These are phyloP conservation scores for Striga asiatica DNA, from an alignment of 257 asterid species.

Conservation along the genomic window DNA sequence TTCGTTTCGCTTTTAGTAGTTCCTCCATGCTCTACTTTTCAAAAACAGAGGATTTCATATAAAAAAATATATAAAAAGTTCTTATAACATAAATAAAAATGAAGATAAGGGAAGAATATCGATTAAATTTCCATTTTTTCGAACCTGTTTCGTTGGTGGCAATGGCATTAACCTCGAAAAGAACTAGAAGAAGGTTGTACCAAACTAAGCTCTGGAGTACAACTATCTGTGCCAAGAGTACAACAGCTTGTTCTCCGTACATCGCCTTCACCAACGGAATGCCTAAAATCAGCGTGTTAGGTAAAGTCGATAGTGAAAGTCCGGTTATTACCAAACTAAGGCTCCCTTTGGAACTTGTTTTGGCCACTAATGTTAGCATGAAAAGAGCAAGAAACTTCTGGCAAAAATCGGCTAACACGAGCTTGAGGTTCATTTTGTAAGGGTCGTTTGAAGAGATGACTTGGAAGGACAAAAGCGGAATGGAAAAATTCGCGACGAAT, in stretches of 20 bases:
- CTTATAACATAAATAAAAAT: no score
- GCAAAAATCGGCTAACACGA: slow-evolving; percentile 54
- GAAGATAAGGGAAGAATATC: no score
- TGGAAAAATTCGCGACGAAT: slow-evolving; percentile 73
- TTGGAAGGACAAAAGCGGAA: slow-evolving; percentile 75
- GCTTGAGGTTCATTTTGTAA: slow-evolving; percentile 64
- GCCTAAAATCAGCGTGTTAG: slow-evolving; percentile 71
- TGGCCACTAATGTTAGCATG: slow-evolving; percentile 34
- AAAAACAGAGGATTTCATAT: no score
- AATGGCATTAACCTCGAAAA: slow-evolving; percentile 60
- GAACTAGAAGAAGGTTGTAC: slow-evolving; percentile 70
- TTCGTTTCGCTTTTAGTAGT: slow-evolving; percentile 20
- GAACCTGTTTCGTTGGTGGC: slow-evolving; percentile 49
- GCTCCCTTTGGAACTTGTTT: slow-evolving; percentile 37
- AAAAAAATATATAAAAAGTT: no score
- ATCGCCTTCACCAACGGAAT: slow-evolving; percentile 71
- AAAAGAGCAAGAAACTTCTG: slow-evolving; percentile 50
- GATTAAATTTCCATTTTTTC: no score
- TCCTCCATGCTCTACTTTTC: slow-evolving; percentile 21
- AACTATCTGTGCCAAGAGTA: slow-evolving; percentile 52
- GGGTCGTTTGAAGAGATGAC: slow-evolving; percentile 64
- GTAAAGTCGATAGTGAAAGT: slow-evolving; percentile 69
- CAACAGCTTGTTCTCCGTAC: slow-evolving; percentile 62
- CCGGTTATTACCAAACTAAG: slow-evolving; percentile 74
- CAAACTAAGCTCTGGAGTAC: slow-evolving; percentile 78